These are phyloP conservation scores for Bipolaris gigantea DNA, from an alignment of 2,329 filamentous ascomycete genomes.

Conservation along the genomic window DNA sequence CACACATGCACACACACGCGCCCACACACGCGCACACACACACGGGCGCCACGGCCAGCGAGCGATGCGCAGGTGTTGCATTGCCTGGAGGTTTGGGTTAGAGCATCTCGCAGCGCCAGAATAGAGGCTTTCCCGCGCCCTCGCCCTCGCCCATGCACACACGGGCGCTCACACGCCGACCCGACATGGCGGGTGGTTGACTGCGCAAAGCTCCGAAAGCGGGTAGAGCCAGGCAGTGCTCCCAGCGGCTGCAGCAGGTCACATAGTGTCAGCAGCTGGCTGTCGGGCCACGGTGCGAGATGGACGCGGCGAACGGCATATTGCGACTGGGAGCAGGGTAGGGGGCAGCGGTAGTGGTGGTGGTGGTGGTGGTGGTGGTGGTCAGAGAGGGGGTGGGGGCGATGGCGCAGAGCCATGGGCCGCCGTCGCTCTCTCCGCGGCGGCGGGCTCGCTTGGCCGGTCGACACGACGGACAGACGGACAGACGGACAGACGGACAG, in stretches of 20 bases:
- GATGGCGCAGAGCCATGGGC: constrained; percentile 16
- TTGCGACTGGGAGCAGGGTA: constrained; percentile 12
- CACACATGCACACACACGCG: background rate
- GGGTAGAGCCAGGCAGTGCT: constrained; percentile 26
- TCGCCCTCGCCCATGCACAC: constrained; percentile 7
- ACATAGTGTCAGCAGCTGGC: constrained; percentile 13
- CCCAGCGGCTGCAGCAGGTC: constrained; percentile 17
- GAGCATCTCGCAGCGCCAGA: constrained; percentile 32
- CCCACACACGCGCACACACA: background rate
- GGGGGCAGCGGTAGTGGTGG: background rate
- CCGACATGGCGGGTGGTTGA: constrained; percentile 34
- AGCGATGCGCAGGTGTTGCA: constrained; percentile 33
- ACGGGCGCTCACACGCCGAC: constrained; percentile 25
- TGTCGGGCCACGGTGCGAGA: constrained; percentile 11
- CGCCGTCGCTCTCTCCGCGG: constrained; percentile 17
- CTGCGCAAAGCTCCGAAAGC: constrained; percentile 45
- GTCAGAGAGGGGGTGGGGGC: background rate
- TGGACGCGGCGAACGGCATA: constrained; percentile 27
- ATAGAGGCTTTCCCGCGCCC: constrained; percentile 34
- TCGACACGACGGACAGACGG: background rate
- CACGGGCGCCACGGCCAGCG: constrained; percentile 24
- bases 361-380: background rate
- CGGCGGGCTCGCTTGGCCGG: constrained; percentile 20
- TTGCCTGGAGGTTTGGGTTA: constrained; percentile 28
- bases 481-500: background rate